Evolutionary conservation across 495 filamentous ascomycete species (phyloP).

Genomic region (Xylaria bambusicola): DNA sequence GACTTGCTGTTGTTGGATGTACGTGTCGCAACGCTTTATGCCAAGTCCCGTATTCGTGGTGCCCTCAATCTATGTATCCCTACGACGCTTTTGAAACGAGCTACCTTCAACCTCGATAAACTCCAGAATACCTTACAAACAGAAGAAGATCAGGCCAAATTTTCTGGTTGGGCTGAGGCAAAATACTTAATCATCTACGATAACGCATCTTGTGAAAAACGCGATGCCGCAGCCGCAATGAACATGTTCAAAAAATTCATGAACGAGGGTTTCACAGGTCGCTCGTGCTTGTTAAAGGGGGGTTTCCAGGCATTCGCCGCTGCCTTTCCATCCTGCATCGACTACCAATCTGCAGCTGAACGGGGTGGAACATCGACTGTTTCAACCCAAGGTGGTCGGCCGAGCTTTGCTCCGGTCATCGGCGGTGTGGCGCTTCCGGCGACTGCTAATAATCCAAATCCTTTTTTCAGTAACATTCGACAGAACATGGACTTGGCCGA

Average conservation of each 20-base stretch:
- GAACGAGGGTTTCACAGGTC: slow-evolving; percentile 78
- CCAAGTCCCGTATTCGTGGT: slow-evolving; percentile 68
- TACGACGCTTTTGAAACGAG: slow-evolving; percentile 87
- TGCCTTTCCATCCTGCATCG: slow-evolving; percentile 50
- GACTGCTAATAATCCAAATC: slow-evolving; percentile 67
- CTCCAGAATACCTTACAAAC: slow-evolving; percentile 84
- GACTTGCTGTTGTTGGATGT: slow-evolving; percentile 82
- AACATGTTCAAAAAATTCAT: slow-evolving; percentile 93
- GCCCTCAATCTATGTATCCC: slow-evolving; percentile 94
- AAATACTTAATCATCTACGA: slow-evolving; percentile 88
- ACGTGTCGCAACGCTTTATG: slow-evolving; percentile 80
- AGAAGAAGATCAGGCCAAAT: slow-evolving; percentile 69
- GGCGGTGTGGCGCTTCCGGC: slow-evolving; percentile 85
- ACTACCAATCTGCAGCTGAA: slow-evolving; percentile 41
- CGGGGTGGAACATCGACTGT: slow-evolving; percentile 45
- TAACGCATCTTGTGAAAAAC: slow-evolving; percentile 67
- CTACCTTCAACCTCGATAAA: slow-evolving; percentile 89
- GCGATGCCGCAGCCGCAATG: slow-evolving; percentile 72
- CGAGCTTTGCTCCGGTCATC: slow-evolving; percentile 71
- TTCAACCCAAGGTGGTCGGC: slow-evolving; percentile 32
- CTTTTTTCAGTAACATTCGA: slow-evolving; percentile 94
- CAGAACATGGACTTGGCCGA: slow-evolving; percentile 96
- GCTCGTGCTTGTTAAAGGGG: slow-evolving; percentile 67
- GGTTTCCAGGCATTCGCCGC: slow-evolving; percentile 56
- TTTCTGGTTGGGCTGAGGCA: slow-evolving; percentile 72